Evolutionary conservation across 176 grass and related monocot species (phyloP), one percentile per base, ranked within the genome.

Genomic region (Ampelocalamus luodianensis): DNA sequence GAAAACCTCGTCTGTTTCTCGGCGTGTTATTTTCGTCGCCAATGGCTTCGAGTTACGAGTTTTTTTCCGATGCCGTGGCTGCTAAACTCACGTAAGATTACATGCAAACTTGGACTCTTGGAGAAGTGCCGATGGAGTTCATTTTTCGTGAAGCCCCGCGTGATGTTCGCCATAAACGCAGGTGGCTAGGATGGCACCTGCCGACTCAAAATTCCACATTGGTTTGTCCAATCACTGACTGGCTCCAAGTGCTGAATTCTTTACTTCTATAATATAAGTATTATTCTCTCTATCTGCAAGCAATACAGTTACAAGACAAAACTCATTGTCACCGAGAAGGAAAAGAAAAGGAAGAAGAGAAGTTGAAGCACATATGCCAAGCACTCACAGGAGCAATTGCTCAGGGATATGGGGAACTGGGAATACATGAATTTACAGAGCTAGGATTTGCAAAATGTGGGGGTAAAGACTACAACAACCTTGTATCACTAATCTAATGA

Each of bases 401-500:
- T 67, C 68, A 8, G 60, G 17, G 59, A 58, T 12, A 1, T 20
- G 1, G 62, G 50, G 59, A 58, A 17, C 1, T 20, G 1, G 62
- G 50, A 42, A 29, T 24, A 23, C 56, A 43, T 61, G 64, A 13
- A 69, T 74, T 68, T 76, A 79, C 43, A 77, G 3, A 43, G 17
- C 23, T 78, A 55, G 37, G 67, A 38, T n/a, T 46, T 59, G 44
- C 53, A 44, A 39, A 48, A 22, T 22, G 39, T 11, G 5, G 36
- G 36, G 20, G 10, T 0, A 51, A 64, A 67, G 12, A 51, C 15
- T 45, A 56, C 14, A 13, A 36, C 8, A 23, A 14, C 0, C 1
- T 54, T 37, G 29, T 43, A 65, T 46, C 86, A 79, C 65, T 94
- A 82, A 46, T 99, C 91, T 87, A 94, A 89, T 12, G 91, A 67